Evolutionary conservation across 2,329 filamentous ascomycete species (phyloP).

Genomic region (Fusarium camptoceras): DNA sequence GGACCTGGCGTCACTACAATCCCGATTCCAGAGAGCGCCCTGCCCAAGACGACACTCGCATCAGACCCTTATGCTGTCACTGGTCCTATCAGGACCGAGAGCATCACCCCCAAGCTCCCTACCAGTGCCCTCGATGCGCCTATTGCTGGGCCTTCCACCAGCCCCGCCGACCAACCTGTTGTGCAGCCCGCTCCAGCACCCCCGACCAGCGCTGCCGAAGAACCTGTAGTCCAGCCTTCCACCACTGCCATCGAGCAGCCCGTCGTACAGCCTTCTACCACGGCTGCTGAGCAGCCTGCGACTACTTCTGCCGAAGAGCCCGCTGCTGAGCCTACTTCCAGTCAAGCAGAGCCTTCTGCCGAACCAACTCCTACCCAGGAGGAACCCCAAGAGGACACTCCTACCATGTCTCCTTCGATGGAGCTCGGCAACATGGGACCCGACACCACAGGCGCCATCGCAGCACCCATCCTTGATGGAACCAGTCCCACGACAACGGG

Average conservation of each 20-base stretch:
- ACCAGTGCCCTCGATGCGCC: not conserved
- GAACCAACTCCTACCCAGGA: slow-evolving; percentile 11
- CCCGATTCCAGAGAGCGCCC: slow-evolving; percentile 42
- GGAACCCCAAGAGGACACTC: slow-evolving; percentile 1
- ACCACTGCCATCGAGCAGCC: not conserved
- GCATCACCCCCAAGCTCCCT: slow-evolving; percentile 5
- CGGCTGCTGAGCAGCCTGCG: not conserved
- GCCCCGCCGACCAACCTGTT: not conserved
- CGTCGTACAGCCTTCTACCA: not conserved
- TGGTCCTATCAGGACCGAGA: slow-evolving; percentile 4
- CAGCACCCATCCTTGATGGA: slow-evolving; percentile 25
- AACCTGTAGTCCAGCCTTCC: not conserved
- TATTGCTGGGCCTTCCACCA: not conserved
- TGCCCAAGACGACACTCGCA: slow-evolving; percentile 48
- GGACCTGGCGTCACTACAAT: slow-evolving; percentile 48
- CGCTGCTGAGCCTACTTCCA: not conserved
- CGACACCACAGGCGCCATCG: slow-evolving; percentile 21
- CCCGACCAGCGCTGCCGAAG: not conserved
- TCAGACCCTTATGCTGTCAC: slow-evolving; percentile 32
- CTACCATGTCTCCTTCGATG: slow-evolving; percentile 30
- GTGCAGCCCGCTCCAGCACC: slow-evolving; percentile 2
- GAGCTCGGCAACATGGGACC: slow-evolving; percentile 42
- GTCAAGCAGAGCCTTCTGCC: not conserved
- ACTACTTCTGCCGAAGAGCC: slow-evolving; percentile 1
- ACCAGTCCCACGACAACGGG: slow-evolving; percentile 24